These are phyloP conservation scores for Auricularia auricula-judae DNA, from an alignment of 768 basidiomycete genomes.

Conservation along the genomic window DNA sequence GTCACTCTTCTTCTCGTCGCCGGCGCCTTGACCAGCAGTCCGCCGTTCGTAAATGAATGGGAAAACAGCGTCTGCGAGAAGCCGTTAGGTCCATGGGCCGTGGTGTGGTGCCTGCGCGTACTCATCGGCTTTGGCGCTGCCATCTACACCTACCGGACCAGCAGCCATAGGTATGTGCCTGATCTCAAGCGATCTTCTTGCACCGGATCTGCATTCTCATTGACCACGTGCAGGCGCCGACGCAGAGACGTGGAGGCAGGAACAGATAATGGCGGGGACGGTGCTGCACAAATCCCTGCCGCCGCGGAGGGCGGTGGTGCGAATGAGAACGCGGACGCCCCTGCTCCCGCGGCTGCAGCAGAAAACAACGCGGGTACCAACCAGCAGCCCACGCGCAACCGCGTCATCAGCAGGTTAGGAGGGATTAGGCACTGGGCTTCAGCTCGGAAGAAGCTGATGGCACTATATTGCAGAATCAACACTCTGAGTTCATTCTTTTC, in stretches of 20 bases:
- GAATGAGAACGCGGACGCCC: not conserved
- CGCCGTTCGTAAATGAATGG: slow-evolving; percentile 3
- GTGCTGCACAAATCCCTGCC: not conserved
- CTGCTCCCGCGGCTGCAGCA: not conserved
- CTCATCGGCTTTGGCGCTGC: not conserved
- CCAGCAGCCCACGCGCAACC: not conserved
- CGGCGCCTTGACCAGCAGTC: not conserved
- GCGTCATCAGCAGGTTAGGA: not conserved
- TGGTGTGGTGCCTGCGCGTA: slow-evolving; percentile 5
- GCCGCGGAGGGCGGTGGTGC: not conserved
- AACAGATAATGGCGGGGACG: not conserved
- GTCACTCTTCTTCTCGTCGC: not conserved
- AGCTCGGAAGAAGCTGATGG: not conserved
- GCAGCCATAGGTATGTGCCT: not conserved
- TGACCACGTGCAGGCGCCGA: not conserved
- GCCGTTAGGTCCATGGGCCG: slow-evolving; percentile 5
- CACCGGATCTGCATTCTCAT: not conserved
- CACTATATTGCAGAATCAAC: slow-evolving; percentile 33
- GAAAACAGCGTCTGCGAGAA: not conserved
- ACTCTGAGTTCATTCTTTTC: slow-evolving; percentile 58
- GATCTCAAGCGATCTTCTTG: not conserved
- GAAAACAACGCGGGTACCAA: not conserved
- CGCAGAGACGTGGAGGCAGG: not conserved
- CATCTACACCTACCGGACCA: not conserved
- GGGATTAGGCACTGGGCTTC: not conserved